Evolutionary conservation across 495 filamentous ascomycete species (phyloP).

Genomic region (Lasiosphaeria hispida): DNA sequence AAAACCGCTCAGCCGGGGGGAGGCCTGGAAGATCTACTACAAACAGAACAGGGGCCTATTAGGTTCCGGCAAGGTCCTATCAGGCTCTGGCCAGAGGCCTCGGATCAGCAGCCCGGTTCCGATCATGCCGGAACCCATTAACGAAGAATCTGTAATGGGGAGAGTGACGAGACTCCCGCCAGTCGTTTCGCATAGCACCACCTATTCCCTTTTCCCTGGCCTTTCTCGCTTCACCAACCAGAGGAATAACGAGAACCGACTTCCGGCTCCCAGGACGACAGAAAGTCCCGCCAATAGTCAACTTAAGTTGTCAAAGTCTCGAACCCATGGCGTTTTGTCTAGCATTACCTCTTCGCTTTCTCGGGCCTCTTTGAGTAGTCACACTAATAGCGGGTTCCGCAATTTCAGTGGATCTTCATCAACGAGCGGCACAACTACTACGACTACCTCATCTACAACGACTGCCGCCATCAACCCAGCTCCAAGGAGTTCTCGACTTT

Average conservation of each 20-base stretch:
- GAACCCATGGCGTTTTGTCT: constrained; percentile 39
- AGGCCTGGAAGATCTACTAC: constrained; percentile 5
- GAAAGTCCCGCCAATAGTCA: not conserved
- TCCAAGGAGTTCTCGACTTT: not conserved
- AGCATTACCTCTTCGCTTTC: constrained; percentile 40
- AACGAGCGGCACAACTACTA: not conserved
- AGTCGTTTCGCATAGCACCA: not conserved
- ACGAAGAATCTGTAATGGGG: not conserved
- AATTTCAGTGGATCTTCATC: constrained; percentile 18
- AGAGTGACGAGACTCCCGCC: not conserved
- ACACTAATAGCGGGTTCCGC: constrained; percentile 17
- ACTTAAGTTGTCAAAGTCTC: constrained; percentile 31
- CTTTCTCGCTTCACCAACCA: not conserved
- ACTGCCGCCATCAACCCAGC: not conserved
- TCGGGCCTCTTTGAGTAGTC: constrained; percentile 26
- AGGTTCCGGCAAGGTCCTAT: not conserved
- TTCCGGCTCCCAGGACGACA: too few species aligned
- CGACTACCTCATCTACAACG: not conserved
- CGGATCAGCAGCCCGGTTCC: constrained; percentile 7
- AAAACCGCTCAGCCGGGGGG: not conserved
- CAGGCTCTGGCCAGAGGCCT: not conserved
- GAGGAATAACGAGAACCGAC: constrained; percentile 15
- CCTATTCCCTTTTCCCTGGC: not conserved
- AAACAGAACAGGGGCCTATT: not conserved
- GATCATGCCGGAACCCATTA: not conserved